Percentiles rank a stretch among this genome's conserved stretches.
Evolutionary conservation across 2,329 filamentous ascomycete species (phyloP).

Genomic region (Parastagonospora avenae): DNA sequence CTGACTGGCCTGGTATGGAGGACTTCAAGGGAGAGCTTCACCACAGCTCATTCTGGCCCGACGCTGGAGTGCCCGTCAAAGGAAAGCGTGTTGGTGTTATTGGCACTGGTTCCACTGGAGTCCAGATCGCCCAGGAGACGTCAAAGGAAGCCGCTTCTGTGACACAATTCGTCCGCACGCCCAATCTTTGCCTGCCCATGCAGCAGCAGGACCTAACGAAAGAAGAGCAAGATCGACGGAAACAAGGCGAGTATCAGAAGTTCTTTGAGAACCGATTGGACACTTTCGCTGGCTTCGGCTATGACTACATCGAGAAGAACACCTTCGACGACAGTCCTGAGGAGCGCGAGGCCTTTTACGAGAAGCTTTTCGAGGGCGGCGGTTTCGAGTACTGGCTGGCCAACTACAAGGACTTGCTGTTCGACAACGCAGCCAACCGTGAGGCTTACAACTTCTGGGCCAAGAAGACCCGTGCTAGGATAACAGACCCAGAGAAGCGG

Average conservation of each 20-base stretch:
- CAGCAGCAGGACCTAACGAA: slow-evolving; percentile 54
- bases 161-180: slow-evolving; percentile 69
- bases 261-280: slow-evolving; percentile 60
- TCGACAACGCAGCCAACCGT: slow-evolving; percentile 50
- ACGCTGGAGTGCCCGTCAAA: slow-evolving; percentile 60
- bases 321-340: slow-evolving; percentile 56
- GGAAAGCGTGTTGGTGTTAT: slow-evolving; percentile 67
- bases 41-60: slow-evolving; percentile 67
- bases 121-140: slow-evolving; percentile 68
- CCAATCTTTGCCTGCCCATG: slow-evolving; percentile 70
- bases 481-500: slow-evolving; percentile 51
- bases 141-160: slow-evolving; percentile 58
- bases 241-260: slow-evolving; percentile 46
- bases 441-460: slow-evolving; percentile 56
- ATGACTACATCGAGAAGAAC: slow-evolving; percentile 59
- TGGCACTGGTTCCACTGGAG: slow-evolving; percentile 68
- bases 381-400: slow-evolving; percentile 51
- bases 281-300: slow-evolving; percentile 65
- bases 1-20: slow-evolving; percentile 64
- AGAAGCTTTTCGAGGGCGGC: slow-evolving; percentile 48
- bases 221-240: slow-evolving; percentile 57
- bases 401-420: slow-evolving; percentile 49
- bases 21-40: slow-evolving; percentile 65
- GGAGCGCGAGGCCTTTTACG: slow-evolving; percentile 51
- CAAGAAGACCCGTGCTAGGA: slow-evolving; percentile 50